Base-by-base conservation (phyloP, 2,329 filamentous ascomycete species). In the Chaetomiaceae sp. region DNA sequence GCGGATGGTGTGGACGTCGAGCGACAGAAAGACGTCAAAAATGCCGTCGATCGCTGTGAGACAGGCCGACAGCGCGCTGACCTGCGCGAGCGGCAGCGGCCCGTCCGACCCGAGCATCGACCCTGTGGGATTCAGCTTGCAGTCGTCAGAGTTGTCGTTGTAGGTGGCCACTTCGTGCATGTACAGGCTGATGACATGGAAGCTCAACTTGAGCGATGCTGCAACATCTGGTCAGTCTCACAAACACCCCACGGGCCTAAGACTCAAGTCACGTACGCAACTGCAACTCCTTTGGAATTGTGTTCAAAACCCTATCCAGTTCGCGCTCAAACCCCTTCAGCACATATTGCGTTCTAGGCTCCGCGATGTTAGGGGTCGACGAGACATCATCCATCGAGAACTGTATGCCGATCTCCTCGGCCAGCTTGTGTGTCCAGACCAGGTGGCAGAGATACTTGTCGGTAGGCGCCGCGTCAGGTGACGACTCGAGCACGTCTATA, bases 111-210 rank as follows among this genome's bases (percentile, higher is more conserved):
- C 62, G 43, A 76, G 65, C 27, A 77, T 62, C 40, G 70, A 65
- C 8, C 73, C 71, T n/a, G 70, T 73, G 60, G 72, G 72, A 7
- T 72, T 72, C 17, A 70, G 70, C 53, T 62, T 69, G 60, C 78
- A 76, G 21, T 82, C 76, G 7, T 81, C 72, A 17, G 71, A 73
- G 55, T 79, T 77, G 46, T 87, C 82, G 8, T 79, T 73, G 56
- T 88, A 83, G 56, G 91, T 78, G 3, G 80, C 82, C 48, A 87
- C 80, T 66, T 91, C 87, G 64, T 91, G 85, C 71, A 90, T 83
- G 63, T 87, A 89, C 3, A 91, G 70, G 55, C 76, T 85, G 31
- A 88, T 65, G 2, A 85, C 77, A 56, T 83, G 73, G 57, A 87
- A 82, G 54, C 79, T 78, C 57, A 89, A 76, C 16, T 72, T 70